These are phyloP conservation scores for Rosa multiflora DNA, from an alignment of 306 rosid genomes.

Conservation along the genomic window DNA sequence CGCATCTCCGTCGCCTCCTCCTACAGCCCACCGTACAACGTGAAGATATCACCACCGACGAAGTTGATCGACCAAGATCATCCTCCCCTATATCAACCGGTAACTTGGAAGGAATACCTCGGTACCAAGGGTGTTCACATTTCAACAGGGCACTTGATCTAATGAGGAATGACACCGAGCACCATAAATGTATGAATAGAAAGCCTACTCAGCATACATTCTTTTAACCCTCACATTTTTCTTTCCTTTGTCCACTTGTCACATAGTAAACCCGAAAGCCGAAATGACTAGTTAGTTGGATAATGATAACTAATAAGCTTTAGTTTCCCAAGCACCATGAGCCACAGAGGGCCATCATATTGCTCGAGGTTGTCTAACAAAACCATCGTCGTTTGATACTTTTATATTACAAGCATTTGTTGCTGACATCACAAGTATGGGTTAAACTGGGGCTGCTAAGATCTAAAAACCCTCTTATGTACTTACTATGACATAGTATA, in stretches of 20 bases:
- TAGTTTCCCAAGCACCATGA: background rate
- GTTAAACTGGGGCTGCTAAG: slow-evolving; percentile 25
- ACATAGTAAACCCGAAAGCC: background rate
- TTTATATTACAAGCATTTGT: slow-evolving; percentile 17
- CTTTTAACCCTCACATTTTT: background rate
- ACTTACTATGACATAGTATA: background rate
- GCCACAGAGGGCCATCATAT: no score
- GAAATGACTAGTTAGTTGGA: background rate
- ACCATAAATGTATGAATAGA: background rate
- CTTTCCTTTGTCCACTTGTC: background rate
- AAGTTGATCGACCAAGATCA: slow-evolving; percentile 24
- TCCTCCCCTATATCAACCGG: slow-evolving; percentile 30
- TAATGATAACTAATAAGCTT: background rate
- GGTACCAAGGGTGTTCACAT: slow-evolving; percentile 33
- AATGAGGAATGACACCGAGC: background rate
- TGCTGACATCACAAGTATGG: slow-evolving; percentile 21
- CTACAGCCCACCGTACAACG: slow-evolving; percentile 38
- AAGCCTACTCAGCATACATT: background rate
- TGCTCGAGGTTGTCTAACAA: background rate
- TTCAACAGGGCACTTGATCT: slow-evolving; percentile 31
- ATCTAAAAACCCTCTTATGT: slow-evolving; percentile 27
- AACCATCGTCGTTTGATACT: background rate
- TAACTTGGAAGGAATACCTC: slow-evolving; percentile 52
- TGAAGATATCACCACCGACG: slow-evolving; percentile 32
- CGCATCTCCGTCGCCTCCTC: slow-evolving; percentile 37